These are phyloP conservation scores for Sporothrix variecibatus DNA, from an alignment of 2,329 filamentous ascomycete species.

Conservation along the genomic window DNA sequence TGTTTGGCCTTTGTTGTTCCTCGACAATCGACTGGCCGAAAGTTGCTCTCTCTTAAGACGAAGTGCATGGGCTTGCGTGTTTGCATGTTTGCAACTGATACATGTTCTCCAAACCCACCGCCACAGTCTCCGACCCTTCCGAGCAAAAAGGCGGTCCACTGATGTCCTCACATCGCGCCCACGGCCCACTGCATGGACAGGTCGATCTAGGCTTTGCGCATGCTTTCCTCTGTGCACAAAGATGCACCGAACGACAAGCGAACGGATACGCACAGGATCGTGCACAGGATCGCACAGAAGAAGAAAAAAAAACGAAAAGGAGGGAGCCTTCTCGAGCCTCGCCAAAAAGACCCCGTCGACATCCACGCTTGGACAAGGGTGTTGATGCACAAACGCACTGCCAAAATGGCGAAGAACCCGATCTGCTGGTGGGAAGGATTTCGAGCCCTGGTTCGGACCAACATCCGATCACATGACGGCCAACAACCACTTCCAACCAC, in stretches of 20 bases:
- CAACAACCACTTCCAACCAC: background rate
- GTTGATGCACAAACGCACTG: background rate
- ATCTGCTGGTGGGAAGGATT: background rate
- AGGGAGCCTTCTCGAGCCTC: no score
- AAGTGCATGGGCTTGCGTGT: background rate
- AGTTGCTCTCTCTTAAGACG: background rate
- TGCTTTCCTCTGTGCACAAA: background rate
- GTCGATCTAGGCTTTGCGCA: background rate
- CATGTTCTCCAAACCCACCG: background rate
- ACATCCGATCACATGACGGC: background rate
- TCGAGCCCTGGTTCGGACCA: background rate
- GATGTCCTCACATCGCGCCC: background rate
- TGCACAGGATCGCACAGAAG: no score
- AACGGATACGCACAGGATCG: background rate
- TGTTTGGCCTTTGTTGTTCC: background rate
- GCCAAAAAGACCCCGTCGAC: background rate
- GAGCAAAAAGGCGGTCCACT: background rate
- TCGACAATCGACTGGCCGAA: background rate
- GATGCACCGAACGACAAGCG: background rate
- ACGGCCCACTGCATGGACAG: background rate
- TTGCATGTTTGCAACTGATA: background rate
- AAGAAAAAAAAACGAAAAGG: background rate
- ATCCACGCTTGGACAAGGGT: background rate
- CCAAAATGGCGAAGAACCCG: background rate
- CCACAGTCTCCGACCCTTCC: background rate